A percentile compares a stretch with the other conserved stretches of the same genome.
Evolutionary conservation across 108 stramenopile genomes (phyloP).

Genomic region (Cylindrotheca fusiformis): DNA sequence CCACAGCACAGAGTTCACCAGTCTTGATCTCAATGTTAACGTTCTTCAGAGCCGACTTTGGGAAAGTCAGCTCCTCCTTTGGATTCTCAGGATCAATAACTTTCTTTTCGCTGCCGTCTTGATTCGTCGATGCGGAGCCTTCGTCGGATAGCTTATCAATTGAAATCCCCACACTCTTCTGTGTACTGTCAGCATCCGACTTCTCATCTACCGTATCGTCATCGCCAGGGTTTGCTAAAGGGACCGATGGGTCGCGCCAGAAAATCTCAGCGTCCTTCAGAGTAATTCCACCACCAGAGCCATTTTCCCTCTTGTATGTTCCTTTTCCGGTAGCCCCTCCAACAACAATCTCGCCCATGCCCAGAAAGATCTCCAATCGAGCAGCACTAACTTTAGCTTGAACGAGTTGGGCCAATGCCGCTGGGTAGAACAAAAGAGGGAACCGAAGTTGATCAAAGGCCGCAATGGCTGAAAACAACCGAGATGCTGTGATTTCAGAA

Average conservation of each 20-base stretch:
- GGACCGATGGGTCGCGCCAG: constrained; percentile 61
- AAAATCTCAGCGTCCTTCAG: constrained; percentile 60
- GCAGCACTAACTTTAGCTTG: constrained; percentile 62
- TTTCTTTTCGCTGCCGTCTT: background rate
- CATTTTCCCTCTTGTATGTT: constrained; percentile 30
- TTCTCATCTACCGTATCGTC: constrained; percentile 21
- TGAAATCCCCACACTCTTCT: background rate
- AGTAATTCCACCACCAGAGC: constrained; percentile 32
- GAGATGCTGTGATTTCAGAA: constrained; percentile 47
- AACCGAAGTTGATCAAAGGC: constrained; percentile 74
- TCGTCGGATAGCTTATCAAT: background rate
- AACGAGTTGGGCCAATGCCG: constrained; percentile 61
- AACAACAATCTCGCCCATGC: constrained; percentile 46
- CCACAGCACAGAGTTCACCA: constrained; percentile 81
- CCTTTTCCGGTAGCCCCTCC: constrained; percentile 36
- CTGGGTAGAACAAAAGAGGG: constrained; percentile 68
- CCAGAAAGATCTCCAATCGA: constrained; percentile 31
- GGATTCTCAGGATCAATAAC: constrained; percentile 7
- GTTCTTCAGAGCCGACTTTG: constrained; percentile 42
- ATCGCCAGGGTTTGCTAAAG: constrained; percentile 29
- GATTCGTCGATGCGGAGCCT: background rate
- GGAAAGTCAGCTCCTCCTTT: constrained; percentile 35
- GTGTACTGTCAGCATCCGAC: background rate
- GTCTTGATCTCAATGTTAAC: constrained; percentile 40
- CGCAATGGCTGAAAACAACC: constrained; percentile 58